Base-by-base conservation (phyloP, 306 rosid genomes). In the Cicer judaicum region DNA sequence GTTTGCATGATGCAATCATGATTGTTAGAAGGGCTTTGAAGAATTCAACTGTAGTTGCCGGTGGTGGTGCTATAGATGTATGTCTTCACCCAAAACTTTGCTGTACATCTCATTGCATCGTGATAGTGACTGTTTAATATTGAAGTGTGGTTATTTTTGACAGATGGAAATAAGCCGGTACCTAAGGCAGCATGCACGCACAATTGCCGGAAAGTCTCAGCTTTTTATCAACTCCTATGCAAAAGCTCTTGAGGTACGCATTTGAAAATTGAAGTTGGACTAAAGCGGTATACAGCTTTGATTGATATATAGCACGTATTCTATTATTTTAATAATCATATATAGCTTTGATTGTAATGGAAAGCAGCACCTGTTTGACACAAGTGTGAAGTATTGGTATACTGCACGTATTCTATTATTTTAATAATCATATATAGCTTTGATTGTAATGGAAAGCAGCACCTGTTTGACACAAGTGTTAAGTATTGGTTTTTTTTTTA, bases 11-110 rank as follows among this genome's bases (percentile, higher is more conserved):
- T 84, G 99, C 99, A 7, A 95, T 95, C 83, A 95, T 95, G 99
- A 95, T 95, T 78, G 99, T 95, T 69, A 84, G 99, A 62, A 92
- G 99, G 81, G 99, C 99, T 14, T 10, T 95, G 82, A 95, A 95
- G 86, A 95, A 95, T 79, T 95, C 99, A 61, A 95, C 96, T 50
- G 98, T 95, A 16, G 99, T 95, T 85, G 90, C 99, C 18, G 99
- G 99, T 44, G 99, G 99, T 70, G 99, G 99, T 80, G 99, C 99
- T 68, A 95, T 95, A 53, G 99, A 95, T 85, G 99, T 95, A 85
- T 57, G 91, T 65, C 57, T 76, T 62, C 64, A 42, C 24, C 46
- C 40, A 46, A 24, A 66, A 68, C 43, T 73, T 38, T 54, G 56
- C 43, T 5, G 79, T 78, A 47, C 71, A 50, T 74, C 10, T 16